Percentiles rank a stretch among this genome's conserved stretches.
phyloP scores from a whole-genome alignment of 305 asterid genomes.

The Lippia alba region DNA sequence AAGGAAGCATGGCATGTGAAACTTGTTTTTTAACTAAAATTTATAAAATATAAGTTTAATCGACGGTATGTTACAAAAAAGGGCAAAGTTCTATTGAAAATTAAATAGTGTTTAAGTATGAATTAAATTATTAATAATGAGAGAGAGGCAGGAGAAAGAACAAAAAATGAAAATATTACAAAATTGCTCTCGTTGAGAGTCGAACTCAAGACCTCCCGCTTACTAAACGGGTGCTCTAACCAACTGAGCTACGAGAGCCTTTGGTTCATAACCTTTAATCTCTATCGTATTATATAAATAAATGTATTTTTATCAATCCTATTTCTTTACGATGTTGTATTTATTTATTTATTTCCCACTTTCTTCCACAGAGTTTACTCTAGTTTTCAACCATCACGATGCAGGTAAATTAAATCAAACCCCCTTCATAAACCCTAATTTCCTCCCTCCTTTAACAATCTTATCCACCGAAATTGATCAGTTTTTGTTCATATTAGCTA shows the following conservation, averaged over 20 bases:
- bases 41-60: too few relatives aligned
- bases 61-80: too few relatives aligned
- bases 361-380: not conserved
- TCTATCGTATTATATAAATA: too few relatives aligned
- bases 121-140: too few relatives aligned
- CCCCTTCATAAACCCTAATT: slow-evolving; percentile 37
- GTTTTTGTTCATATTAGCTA: not conserved
- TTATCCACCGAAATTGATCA: not conserved
- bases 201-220: slow-evolving; percentile 99
- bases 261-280: too few relatives aligned
- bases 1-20: too few relatives aligned
- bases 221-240: slow-evolving; percentile 99
- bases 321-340: too few relatives aligned
- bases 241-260: slow-evolving; percentile 91
- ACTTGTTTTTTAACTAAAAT: too few relatives aligned
- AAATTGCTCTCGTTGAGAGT: slow-evolving; percentile 87
- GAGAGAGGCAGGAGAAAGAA: not conserved
- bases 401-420: slow-evolving; percentile 37
- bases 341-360: not conserved
- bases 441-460: not conserved
- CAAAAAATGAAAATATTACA: not conserved
- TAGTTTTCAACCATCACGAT: slow-evolving; percentile 15
- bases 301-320: too few relatives aligned
- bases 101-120: too few relatives aligned
- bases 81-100: too few relatives aligned